phyloP scores from a whole-genome alignment of 1,284 basidiomycete genomes.

The Cutaneotrichosporon arboriforme region DNA sequence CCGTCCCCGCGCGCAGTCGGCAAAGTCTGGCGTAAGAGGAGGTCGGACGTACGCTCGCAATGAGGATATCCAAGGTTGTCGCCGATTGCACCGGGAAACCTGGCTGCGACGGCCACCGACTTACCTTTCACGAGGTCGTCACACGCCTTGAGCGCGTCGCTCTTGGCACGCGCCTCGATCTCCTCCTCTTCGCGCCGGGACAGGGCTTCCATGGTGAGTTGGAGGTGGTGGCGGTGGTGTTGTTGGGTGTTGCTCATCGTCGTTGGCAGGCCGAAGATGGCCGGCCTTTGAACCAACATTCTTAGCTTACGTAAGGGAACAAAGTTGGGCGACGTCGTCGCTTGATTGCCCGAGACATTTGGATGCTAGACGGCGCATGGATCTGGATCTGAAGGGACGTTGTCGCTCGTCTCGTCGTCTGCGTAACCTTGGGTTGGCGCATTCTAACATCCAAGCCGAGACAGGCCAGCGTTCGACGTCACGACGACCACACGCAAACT shows the following conservation, averaged over 20 bases:
- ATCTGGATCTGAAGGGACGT: too few species aligned
- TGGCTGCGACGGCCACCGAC: too few species aligned
- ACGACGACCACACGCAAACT: too few species aligned
- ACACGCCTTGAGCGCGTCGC: conserved; percentile 70
- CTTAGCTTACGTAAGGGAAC: background rate
- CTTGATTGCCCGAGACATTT: too few species aligned
- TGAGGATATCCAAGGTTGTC: too few species aligned
- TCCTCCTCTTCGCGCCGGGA: conserved; percentile 84
- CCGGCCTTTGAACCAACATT: background rate
- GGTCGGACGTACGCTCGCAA: too few species aligned
- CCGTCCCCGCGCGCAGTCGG: conserved; percentile 71
- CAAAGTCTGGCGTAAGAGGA: conserved; percentile 60
- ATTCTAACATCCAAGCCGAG: too few species aligned
- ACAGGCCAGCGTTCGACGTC: too few species aligned
- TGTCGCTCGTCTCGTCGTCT: too few species aligned
- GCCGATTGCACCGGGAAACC: background rate
- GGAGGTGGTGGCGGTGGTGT: background rate
- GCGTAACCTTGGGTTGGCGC: too few species aligned
- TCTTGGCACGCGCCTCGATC: conserved; percentile 55
- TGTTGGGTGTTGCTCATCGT: background rate
- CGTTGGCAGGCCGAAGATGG: background rate
- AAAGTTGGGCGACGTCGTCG: background rate
- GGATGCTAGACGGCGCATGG: too few species aligned
- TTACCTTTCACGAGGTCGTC: conserved; percentile 68
- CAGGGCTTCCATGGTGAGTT: conserved; percentile 64